Evolutionary conservation across 2,329 filamentous ascomycete species (phyloP).

Genomic region (Fusarium sp.): DNA sequence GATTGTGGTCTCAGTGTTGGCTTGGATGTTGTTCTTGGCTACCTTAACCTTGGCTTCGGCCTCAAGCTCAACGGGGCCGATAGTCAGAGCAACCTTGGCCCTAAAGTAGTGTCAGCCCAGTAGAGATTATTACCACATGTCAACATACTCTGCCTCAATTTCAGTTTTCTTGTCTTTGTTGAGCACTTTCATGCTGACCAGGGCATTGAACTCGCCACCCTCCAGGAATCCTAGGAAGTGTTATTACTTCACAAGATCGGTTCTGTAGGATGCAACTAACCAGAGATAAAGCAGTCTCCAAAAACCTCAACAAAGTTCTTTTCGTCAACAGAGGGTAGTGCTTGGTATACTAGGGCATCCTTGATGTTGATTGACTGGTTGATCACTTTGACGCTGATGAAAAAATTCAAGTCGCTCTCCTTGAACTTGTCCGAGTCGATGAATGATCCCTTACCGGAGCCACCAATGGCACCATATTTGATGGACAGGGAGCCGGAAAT

Average conservation of each 20-base stretch:
- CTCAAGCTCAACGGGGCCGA: not conserved
- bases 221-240: not conserved
- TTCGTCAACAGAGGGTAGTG: not conserved
- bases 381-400: constrained; percentile 13
- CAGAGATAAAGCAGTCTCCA: constrained; percentile 1
- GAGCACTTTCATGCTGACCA: constrained; percentile 6
- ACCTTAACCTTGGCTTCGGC: not conserved
- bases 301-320: not conserved
- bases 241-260: not conserved
- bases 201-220: constrained; percentile 7
- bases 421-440: constrained; percentile 6
- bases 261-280: not conserved
- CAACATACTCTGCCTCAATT: not conserved
- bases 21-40: not conserved
- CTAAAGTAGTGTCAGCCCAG: not conserved
- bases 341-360: not conserved
- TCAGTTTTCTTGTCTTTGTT: not conserved
- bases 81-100: not conserved
- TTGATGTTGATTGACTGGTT: constrained; percentile 9
- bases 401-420: constrained; percentile 4
- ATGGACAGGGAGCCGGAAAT: not conserved
- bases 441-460: not conserved
- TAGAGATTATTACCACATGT: fast-evolving
- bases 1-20: constrained; percentile 3
- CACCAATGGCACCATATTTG: not conserved